Evolutionary conservation across 371 early-diverging fungal species (phyloP).

Genomic region (Funneliformis caledonium): DNA sequence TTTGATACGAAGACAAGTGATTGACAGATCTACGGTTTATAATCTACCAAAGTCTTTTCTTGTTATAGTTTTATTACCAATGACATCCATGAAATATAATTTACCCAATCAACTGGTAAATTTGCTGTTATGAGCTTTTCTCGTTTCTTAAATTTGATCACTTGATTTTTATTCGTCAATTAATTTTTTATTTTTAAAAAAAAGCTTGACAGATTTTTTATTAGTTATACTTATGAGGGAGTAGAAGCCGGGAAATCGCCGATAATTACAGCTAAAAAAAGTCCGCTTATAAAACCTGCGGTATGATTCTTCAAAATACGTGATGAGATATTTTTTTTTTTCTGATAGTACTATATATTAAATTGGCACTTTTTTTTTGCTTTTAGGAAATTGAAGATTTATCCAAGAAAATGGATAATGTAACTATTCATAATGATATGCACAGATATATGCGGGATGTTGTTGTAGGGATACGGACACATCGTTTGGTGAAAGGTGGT

Average conservation of each 20-base stretch:
- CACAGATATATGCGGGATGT: conserved; percentile 66
- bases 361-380: not conserved
- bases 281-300: not conserved
- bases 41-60: conserved; percentile 29
- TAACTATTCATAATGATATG: conserved; percentile 63
- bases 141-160: not conserved
- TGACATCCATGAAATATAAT: not conserved
- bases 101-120: conserved; percentile 38
- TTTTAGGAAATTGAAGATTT: conserved; percentile 59
- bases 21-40: not conserved
- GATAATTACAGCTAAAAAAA: not conserved
- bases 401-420: conserved; percentile 53
- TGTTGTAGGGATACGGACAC: conserved; percentile 64
- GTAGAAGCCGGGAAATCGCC: conserved; percentile 13
- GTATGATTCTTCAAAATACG: not conserved
- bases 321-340: not conserved
- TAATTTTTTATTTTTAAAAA: not conserved
- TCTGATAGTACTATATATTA: not conserved
- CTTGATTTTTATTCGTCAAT: not conserved
- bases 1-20: conserved; percentile 27
- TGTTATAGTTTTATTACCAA: conserved; percentile 27
- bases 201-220: conserved; percentile 38
- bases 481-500: conserved; percentile 62
- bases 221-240: conserved; percentile 35
- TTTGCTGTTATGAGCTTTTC: not conserved